phyloP scores from a whole-genome alignment of 2,329 filamentous ascomycete species.

The Nectriaceae sp. region DNA sequence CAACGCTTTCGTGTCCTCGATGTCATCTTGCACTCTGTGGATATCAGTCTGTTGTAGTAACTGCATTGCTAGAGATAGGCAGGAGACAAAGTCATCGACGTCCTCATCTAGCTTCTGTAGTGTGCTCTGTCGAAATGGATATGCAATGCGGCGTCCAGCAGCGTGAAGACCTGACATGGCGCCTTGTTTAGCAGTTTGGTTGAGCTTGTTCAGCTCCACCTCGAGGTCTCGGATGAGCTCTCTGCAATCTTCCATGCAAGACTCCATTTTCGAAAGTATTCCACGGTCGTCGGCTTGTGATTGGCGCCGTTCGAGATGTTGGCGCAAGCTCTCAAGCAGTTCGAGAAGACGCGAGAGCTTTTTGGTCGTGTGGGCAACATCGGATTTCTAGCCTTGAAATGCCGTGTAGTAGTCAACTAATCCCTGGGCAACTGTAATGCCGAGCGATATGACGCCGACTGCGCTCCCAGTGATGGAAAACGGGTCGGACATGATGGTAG shows the following conservation, averaged over 20 bases:
- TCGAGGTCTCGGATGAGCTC: slow-evolving; percentile 32
- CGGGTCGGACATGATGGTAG: no score
- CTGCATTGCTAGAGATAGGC: slow-evolving; percentile 29
- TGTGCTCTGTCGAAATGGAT: slow-evolving; percentile 38
- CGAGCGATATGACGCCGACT: no score
- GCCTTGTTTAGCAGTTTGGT: background rate
- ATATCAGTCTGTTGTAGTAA: slow-evolving; percentile 32
- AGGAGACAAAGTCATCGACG: slow-evolving; percentile 32
- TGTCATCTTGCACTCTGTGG: slow-evolving; percentile 23
- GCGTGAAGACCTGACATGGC: slow-evolving; percentile 7
- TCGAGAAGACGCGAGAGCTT: slow-evolving; percentile 27
- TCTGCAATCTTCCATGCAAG: slow-evolving; percentile 27
- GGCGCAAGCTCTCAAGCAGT: slow-evolving; percentile 26
- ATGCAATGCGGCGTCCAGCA: slow-evolving; percentile 21
- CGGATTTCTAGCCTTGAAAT: no score
- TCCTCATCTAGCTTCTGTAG: slow-evolving; percentile 40
- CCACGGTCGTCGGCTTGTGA: slow-evolving; percentile 23
- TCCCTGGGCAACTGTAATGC: no score
- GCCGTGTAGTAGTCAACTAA: no score
- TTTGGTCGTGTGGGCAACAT: no score
- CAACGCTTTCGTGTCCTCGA: slow-evolving; percentile 28
- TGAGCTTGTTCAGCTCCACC: slow-evolving; percentile 28
- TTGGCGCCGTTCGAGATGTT: slow-evolving; percentile 15
- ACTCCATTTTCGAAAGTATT: slow-evolving; percentile 26
- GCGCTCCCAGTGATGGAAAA: no score